These are phyloP conservation scores for Candida silvicultrix DNA, from an alignment of 805 yeast genomes.

Conservation along the genomic window DNA sequence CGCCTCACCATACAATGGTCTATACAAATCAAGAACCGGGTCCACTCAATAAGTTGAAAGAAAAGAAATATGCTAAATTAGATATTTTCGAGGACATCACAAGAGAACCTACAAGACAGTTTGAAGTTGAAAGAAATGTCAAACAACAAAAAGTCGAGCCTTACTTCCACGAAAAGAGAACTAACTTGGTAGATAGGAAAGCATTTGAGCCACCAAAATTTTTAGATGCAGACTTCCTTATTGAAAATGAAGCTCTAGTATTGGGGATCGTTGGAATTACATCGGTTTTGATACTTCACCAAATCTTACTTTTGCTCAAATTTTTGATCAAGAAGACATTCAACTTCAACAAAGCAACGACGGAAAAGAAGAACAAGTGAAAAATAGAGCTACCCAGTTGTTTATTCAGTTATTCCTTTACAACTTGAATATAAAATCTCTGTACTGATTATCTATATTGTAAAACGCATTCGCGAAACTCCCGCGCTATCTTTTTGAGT, in stretches of 20 bases:
- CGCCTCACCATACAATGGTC: constrained; percentile 62
- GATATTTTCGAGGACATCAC: constrained; percentile 54
- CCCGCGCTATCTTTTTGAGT: too few species aligned
- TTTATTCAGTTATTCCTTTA: not conserved
- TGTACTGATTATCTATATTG: too few species aligned
- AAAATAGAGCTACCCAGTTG: not conserved
- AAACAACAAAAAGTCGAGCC: constrained; percentile 26
- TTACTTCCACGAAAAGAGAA: constrained; percentile 25
- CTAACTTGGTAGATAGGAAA: constrained; percentile 26
- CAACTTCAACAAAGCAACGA: not conserved
- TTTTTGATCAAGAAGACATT: not conserved
- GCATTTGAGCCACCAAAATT: constrained; percentile 27
- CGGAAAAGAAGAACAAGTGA: not conserved
- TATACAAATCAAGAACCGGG: constrained; percentile 38
- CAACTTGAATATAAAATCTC: not conserved
- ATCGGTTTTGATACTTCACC: not conserved
- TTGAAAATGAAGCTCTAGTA: constrained; percentile 44
- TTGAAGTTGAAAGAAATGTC: constrained; percentile 52
- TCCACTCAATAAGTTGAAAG: constrained; percentile 20
- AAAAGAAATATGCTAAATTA: constrained; percentile 25
- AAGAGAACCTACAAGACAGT: constrained; percentile 38
- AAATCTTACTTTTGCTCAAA: not conserved
- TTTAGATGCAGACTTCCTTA: constrained; percentile 38
- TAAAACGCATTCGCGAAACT: too few species aligned
- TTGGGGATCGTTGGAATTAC: constrained; percentile 26